phyloP scores from a whole-genome alignment of 169 alveolate species.

The Eimeria acervulina region DNA sequence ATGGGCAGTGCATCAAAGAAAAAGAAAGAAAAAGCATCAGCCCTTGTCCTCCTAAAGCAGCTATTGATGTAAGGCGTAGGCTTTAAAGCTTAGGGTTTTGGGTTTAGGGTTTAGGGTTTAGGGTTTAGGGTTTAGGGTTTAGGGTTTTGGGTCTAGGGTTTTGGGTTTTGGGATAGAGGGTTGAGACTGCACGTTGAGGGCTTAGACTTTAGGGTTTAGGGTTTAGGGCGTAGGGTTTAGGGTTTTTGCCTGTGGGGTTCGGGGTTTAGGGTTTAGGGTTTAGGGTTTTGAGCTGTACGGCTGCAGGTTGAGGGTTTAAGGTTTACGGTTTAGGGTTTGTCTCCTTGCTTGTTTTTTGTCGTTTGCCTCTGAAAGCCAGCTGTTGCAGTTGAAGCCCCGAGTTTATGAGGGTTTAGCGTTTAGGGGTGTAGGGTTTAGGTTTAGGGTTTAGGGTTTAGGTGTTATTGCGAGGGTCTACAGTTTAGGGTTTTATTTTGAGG shows the following conservation, averaged over 20 bases:
- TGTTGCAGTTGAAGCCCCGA: no score
- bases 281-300: not conserved
- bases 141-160: not conserved
- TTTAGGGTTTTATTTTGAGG: no score
- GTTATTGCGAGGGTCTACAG: no score
- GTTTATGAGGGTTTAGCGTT: not conserved
- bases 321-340: not conserved
- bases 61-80: constrained; percentile 77
- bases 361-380: no score
- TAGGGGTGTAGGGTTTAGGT: not conserved
- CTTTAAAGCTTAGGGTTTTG: no score
- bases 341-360: no score
- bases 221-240: not conserved
- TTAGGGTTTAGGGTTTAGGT: no score
- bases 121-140: constrained; percentile 13
- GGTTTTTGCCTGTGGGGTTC: not conserved
- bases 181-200: no score
- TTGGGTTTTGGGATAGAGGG: not conserved
- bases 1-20: constrained; percentile 73
- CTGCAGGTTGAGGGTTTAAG: not conserved
- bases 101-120: constrained; percentile 2
- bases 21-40: constrained; percentile 29
- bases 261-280: not conserved
- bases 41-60: constrained; percentile 72
- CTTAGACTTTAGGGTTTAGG: not conserved